phyloP scores from a whole-genome alignment of 2,329 filamentous ascomycete genomes.

The Fusarium humuli region DNA sequence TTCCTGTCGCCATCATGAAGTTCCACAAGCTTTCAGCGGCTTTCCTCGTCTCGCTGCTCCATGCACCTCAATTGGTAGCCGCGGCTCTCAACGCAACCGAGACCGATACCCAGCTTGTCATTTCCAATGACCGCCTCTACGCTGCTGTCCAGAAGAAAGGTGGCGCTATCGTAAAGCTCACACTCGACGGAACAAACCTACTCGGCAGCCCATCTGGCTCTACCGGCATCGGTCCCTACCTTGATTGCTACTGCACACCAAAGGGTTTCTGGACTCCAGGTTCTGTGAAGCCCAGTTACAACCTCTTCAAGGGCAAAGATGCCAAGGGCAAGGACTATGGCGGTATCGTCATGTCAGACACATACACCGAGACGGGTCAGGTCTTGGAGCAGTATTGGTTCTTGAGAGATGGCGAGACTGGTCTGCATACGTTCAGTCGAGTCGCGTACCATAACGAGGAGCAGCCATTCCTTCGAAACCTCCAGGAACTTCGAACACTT shows the following conservation, averaged over 20 bases:
- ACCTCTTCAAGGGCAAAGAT: slow-evolving; percentile 60
- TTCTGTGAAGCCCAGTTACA: slow-evolving; percentile 56
- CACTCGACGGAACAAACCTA: slow-evolving; percentile 59
- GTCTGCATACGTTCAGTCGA: slow-evolving; percentile 71
- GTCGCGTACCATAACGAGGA: slow-evolving; percentile 69
- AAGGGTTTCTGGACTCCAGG: slow-evolving; percentile 70
- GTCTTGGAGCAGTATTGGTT: slow-evolving; percentile 74
- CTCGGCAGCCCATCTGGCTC: slow-evolving; percentile 56
- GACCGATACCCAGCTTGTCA: slow-evolving; percentile 49
- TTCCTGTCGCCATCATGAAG: slow-evolving; percentile 37
- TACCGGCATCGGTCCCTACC: slow-evolving; percentile 66
- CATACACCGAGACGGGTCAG: slow-evolving; percentile 68
- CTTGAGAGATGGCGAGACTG: slow-evolving; percentile 70
- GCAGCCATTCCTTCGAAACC: slow-evolving; percentile 65
- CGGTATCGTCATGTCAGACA: slow-evolving; percentile 70
- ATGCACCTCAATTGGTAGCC: slow-evolving; percentile 39
- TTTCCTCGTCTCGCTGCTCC: slow-evolving; percentile 36
- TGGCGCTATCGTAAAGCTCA: slow-evolving; percentile 53
- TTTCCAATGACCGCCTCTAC: slow-evolving; percentile 55
- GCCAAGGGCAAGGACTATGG: slow-evolving; percentile 64
- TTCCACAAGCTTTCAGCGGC: slow-evolving; percentile 37
- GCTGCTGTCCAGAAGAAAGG: slow-evolving; percentile 53
- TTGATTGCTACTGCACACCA: slow-evolving; percentile 73
- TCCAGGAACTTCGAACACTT: slow-evolving; percentile 71
- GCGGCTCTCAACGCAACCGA: slow-evolving; percentile 51